Conservation (phyloP, 306 rosid genomes). For the Glycine latifolia region DNA sequence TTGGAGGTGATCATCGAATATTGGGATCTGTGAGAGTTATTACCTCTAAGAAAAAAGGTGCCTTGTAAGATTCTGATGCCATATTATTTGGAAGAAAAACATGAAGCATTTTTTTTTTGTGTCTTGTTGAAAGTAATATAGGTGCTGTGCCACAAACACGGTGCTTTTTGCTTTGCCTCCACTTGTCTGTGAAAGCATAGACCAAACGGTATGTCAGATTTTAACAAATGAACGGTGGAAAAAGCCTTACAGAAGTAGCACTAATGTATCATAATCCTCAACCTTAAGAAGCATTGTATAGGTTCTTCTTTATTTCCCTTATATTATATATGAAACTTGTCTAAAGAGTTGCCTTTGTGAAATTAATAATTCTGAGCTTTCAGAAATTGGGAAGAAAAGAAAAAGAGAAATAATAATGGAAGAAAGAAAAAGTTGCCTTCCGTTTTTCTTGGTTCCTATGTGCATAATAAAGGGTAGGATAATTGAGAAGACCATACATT, state of each 20-base stretch:
- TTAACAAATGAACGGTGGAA: conserved; percentile 59
- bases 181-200: conserved; percentile 77
- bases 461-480: conserved; percentile 42
- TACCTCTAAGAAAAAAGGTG: conserved; percentile 45
- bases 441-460: conserved; percentile 47
- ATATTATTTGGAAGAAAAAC: conserved; percentile 57
- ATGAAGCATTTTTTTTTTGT: conserved; percentile 44
- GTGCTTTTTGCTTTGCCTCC: conserved; percentile 54
- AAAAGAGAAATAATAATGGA: no score
- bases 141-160: conserved; percentile 54
- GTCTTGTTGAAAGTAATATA: conserved; percentile 48
- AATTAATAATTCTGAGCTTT: conserved; percentile 44
- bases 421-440: conserved; percentile 46
- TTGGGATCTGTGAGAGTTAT: conserved; percentile 56
- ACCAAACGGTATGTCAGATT: conserved; percentile 58
- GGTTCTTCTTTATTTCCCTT: conserved; percentile 39
- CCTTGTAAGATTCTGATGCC: conserved; percentile 50
- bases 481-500: conserved; percentile 46
- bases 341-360: conserved; percentile 46
- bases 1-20: conserved; percentile 43
- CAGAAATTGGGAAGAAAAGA: conserved; percentile 34
- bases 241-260: conserved; percentile 42
- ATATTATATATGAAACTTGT: conserved; percentile 26
- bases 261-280: conserved; percentile 41
- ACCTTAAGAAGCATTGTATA: conserved; percentile 32